These are phyloP conservation scores for Xylariaceae sp. DNA, from an alignment of 2,329 filamentous ascomycete species.

Conservation along the genomic window DNA sequence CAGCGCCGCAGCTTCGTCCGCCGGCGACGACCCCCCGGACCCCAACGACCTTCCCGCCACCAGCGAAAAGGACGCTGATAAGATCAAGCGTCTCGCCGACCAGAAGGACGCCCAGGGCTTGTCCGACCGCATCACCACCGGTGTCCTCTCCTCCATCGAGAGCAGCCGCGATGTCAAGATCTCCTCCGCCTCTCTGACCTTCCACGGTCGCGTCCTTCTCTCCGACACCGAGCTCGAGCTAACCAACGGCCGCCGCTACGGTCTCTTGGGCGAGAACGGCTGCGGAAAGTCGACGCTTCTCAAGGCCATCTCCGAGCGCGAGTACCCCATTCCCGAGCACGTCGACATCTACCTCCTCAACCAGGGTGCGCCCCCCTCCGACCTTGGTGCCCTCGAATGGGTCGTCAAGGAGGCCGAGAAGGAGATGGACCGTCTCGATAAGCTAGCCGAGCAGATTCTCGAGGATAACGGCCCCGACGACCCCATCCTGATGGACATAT, in stretches of 20 bases:
- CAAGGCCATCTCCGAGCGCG: constrained; percentile 88
- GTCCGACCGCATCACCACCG: constrained; percentile 96
- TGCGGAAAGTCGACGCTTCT: constrained; percentile 98
- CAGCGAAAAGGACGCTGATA: constrained; percentile 56
- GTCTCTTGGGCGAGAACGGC: constrained; percentile 95
- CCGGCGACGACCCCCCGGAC: constrained; percentile 64
- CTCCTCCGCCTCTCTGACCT: constrained; percentile 86
- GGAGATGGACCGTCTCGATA: constrained; percentile 87
- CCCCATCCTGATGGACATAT: constrained; percentile 86
- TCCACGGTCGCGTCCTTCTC: constrained; percentile 96
- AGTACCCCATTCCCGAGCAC: constrained; percentile 93
- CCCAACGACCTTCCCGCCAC: constrained; percentile 70
- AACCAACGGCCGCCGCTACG: constrained; percentile 88
- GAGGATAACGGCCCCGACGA: constrained; percentile 91
- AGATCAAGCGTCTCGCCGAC: constrained; percentile 80
- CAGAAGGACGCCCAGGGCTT: constrained; percentile 96
- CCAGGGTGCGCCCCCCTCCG: constrained; percentile 86
- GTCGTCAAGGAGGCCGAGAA: constrained; percentile 91
- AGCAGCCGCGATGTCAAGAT: constrained; percentile 96
- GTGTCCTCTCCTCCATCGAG: constrained; percentile 81
- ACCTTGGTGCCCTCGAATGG: constrained; percentile 92
- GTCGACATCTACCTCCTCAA: constrained; percentile 98
- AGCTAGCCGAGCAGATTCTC: constrained; percentile 81
- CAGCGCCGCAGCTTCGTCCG: constrained; percentile 49
- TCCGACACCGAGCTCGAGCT: constrained; percentile 91